Evolutionary conservation across 352 stramenopile species (phyloP), one percentile per base, ranked within the genome.

Genomic region (Pythium rishiriense): DNA sequence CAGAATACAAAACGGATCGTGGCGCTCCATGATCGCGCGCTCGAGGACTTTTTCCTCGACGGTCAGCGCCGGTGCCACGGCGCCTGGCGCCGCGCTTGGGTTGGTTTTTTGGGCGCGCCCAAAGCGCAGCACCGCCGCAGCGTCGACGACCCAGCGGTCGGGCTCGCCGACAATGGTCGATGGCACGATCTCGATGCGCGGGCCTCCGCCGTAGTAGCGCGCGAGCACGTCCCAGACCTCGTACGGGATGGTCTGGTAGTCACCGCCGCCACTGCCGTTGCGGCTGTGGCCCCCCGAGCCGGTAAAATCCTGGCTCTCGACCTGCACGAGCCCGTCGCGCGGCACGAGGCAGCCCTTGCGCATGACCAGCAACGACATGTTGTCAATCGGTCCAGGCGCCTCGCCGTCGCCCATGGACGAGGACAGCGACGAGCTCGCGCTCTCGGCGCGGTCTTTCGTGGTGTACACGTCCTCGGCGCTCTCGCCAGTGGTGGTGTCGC

Each of bases 171-270:
- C 49, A 4, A 79, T 50, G 29, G 78, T 48, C 1, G 70, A 62
- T 10, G 48, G 43, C 0, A 89, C 56, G 9, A 88, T 73, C 19
- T 90, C 70, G 46, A 85, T 75, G 66, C 77, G 86, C 22, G 84
- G 84, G 9, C 76, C 77, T 21, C 84, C 84, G 37, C 84, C 80
- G 56, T 93, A 93, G 2, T 89, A 68, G 21, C 83, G 75, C 35
- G 81, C 72, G 31, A 91, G 77, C 49, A 90, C 84, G 21, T 91
- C 81, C 77, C 78, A 93, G 0, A 93, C 76, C 45, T 93, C 84
- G 2, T 73, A 52, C 12, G 83, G 76, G 29, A 93, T 70, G 24
- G 89, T 61, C 59, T 92, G 83, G 52, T 75, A 92, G 60, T 88
- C 83, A 1, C 74, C 62, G 0, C 9, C 37, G 11, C 11, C 83